Base-by-base conservation (phyloP, 768 basidiomycete species). In the Paxillus ammoniavirescens region DNA sequence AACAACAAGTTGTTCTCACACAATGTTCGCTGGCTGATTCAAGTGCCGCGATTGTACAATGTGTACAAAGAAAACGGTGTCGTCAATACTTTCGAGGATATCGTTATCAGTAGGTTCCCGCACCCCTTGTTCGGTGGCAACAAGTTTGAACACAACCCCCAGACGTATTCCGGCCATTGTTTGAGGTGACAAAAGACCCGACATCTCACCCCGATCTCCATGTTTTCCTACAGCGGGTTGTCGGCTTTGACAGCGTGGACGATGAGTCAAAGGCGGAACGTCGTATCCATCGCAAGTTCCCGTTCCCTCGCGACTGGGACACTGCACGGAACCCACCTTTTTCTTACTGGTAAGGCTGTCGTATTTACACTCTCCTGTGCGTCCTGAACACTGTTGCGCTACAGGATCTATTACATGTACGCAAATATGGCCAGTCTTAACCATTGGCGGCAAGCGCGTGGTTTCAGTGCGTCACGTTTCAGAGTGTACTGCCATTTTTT, bases 201-300 rank as follows among this genome's bases (percentile, higher is more conserved):
- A 70, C 75, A 3, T 84, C 82, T 2, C 96, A 98, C 63, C 97
- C 96, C 0, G 95, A 98, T 63, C 78, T 99, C 10, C 96, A 98
- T 65, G 78, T 96, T 35, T 95, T 99, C 75, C 74, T 99, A 33
- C 94, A 97, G 70, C 86, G 97, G 5, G 94, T 98, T 6, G 72
- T 98, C 48, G 97, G 97, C 5, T 97, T 99, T 65, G 97, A 98
- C 63, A 94, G 89, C n/a, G 97, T 99, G 18, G 97, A 99, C 61
- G 97, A 99, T 62, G 97, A 99, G 72, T 94, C 91, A 2, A 98
- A 98, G 73, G 77, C 84, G 0, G 97, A 99, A 70, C 77, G 93
- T 51, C 77, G 97, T 26, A 85, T 97, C 42, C 89, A 97, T 66
- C 89, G 87, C 64, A 98, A 97, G 67, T 97, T 91, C 75, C 95